A percentile compares a stretch with the other conserved stretches of the same genome.
phyloP scores from a whole-genome alignment of 1,284 basidiomycete genomes.

The Puccinia polysora region DNA sequence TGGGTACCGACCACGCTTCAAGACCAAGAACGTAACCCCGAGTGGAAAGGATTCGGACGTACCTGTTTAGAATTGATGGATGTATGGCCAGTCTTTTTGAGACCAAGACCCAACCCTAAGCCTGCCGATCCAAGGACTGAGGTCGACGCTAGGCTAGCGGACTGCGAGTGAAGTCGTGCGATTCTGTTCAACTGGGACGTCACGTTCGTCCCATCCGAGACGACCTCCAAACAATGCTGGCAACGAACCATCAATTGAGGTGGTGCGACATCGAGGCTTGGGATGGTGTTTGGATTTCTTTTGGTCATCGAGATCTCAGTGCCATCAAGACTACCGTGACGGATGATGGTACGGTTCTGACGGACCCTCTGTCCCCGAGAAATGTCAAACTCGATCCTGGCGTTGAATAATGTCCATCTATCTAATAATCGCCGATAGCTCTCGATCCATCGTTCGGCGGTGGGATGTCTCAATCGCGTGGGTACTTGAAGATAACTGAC shows the following conservation, averaged over 20 bases:
- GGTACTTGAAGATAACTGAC: conserved; percentile 58
- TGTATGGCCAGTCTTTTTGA: no score
- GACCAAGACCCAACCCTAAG: no score
- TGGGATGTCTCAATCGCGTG: background rate
- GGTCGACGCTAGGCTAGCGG: no score
- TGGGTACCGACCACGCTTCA: background rate
- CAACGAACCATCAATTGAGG: conserved; percentile 33
- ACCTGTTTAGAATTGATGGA: background rate
- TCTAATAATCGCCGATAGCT: conserved; percentile 77
- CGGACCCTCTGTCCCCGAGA: conserved; percentile 63
- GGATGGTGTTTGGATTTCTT: background rate
- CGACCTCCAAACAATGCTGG: conserved; percentile 26
- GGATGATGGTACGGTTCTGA: conserved; percentile 50
- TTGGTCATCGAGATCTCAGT: no score
- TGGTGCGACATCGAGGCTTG: background rate
- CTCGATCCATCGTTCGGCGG: conserved; percentile 68
- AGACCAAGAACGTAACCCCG: background rate
- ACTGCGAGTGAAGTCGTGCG: background rate
- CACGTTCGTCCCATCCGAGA: conserved; percentile 22
- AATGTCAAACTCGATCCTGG: conserved; percentile 71
- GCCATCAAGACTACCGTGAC: no score
- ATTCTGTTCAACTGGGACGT: background rate
- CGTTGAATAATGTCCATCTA: conserved; percentile 70
- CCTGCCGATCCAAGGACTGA: no score
- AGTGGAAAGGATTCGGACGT: background rate